Evolutionary conservation across 2,329 filamentous ascomycete genomes (phyloP).

Genomic region (Curvularia sp.): DNA sequence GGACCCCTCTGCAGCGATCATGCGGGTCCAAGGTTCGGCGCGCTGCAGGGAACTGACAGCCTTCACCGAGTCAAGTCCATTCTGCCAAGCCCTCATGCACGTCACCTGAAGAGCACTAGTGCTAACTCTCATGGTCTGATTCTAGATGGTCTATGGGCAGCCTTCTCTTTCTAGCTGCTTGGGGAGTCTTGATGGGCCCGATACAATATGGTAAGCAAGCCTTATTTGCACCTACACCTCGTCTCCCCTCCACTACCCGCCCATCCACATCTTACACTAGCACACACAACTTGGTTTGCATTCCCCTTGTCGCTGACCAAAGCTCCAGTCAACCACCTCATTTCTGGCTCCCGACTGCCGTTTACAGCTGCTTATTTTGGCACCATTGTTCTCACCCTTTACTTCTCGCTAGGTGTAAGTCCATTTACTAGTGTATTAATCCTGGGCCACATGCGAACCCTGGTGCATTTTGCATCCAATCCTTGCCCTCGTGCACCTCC

Average conservation of each 20-base stretch:
- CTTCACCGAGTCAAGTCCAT: conserved; percentile 39
- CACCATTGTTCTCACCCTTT: conserved; percentile 86
- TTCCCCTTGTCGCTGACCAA: conserved; percentile 25
- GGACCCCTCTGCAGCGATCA: conserved; percentile 49
- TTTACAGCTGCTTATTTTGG: conserved; percentile 97
- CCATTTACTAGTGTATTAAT: conserved; percentile 18
- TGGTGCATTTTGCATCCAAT: conserved; percentile 33
- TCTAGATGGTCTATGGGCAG: conserved; percentile 94
- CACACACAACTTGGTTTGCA: neutral
- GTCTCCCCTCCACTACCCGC: conserved; percentile 6
- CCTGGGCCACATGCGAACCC: conserved; percentile 29
- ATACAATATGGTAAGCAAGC: conserved; percentile 68
- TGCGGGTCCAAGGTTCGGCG: conserved; percentile 50
- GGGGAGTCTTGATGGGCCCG: conserved; percentile 93
- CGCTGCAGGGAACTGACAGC: conserved; percentile 44
- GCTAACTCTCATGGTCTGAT: conserved; percentile 48
- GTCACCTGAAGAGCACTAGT: conserved; percentile 34
- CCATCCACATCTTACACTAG: neutral
- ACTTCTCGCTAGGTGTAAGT: conserved; percentile 91
- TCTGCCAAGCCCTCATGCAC: conserved; percentile 30
- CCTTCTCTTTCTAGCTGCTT: conserved; percentile 86
- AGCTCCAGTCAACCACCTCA: conserved; percentile 72
- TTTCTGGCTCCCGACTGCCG: conserved; percentile 83
- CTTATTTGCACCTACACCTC: conserved; percentile 21
- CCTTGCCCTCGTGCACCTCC: conserved; percentile 33